phyloP scores from a whole-genome alignment of 148 eudicot species.

The Vaccinium darrowii region DNA sequence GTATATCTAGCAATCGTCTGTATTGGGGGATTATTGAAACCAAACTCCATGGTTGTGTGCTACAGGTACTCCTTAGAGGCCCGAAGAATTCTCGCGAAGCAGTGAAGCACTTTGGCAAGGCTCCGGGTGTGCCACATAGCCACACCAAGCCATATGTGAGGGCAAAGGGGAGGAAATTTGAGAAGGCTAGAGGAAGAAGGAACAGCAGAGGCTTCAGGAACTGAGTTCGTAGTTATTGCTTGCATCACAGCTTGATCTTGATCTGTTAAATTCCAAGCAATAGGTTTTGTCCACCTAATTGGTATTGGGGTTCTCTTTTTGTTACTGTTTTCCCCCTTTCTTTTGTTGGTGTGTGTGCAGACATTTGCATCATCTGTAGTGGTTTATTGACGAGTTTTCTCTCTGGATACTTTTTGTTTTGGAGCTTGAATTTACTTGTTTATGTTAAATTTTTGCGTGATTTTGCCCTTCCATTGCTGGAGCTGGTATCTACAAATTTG shows the following conservation, averaged over 20 bases:
- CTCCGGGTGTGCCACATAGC: conserved; percentile 97
- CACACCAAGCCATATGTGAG: conserved; percentile 93
- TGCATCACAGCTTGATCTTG: neutral
- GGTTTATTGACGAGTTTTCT: neutral
- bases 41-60: neutral
- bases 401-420: neutral
- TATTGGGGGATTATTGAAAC: neutral
- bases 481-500: neutral
- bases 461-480: neutral
- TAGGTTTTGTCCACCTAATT: conserved; percentile 11
- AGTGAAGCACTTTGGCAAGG: conserved; percentile 84
- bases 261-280: conserved; percentile 16
- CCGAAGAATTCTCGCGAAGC: conserved; percentile 90
- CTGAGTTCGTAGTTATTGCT: conserved; percentile 24
- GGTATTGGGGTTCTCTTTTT: neutral
- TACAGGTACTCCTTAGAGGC: conserved; percentile 88
- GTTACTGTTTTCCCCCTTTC: neutral
- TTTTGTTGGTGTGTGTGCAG: neutral
- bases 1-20: too few relatives aligned
- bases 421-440: neutral
- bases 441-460: neutral
- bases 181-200: conserved; percentile 80
- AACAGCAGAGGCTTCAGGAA: conserved; percentile 86
- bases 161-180: conserved; percentile 77
- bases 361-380: neutral